A percentile compares a stretch with the other conserved stretches of the same genome.
Evolutionary conservation across 179 eudicot species (phyloP).

Genomic region (Silene vulgaris): DNA sequence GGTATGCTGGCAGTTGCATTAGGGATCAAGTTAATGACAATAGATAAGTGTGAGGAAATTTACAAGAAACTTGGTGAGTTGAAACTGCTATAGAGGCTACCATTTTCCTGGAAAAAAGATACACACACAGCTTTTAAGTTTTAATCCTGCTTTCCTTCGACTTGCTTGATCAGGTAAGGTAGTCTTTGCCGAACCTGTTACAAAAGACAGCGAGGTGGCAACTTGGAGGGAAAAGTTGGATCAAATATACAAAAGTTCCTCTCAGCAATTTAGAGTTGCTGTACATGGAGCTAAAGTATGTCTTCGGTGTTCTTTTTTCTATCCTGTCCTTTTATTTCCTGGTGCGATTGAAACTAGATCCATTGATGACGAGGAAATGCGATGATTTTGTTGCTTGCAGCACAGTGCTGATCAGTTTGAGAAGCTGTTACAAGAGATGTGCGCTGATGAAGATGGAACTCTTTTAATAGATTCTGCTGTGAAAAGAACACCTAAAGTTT

Average conservation of each 20-base stretch:
- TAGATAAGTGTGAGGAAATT: slow-evolving; percentile 97
- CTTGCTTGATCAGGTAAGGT: slow-evolving; percentile 66
- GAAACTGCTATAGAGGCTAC: slow-evolving; percentile 5
- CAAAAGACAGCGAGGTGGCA: slow-evolving; percentile 92
- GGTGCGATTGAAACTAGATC: slow-evolving; percentile 12
- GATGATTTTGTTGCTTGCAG: slow-evolving; percentile 52
- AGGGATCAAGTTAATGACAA: slow-evolving; percentile 77
- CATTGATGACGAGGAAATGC: slow-evolving; percentile 18
- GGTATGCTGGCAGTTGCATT: slow-evolving; percentile 99
- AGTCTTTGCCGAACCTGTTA: slow-evolving; percentile 89
- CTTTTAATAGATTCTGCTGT: slow-evolving; percentile 91
- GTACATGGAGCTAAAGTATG: slow-evolving; percentile 99
- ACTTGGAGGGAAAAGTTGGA: slow-evolving; percentile 98
- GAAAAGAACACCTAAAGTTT: slow-evolving; percentile 79
- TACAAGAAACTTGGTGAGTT: slow-evolving; percentile 87
- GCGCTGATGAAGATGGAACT: slow-evolving; percentile 95
- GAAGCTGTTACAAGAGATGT: slow-evolving; percentile 89
- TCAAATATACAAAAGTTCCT: slow-evolving; percentile 94
- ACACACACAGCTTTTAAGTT: slow-evolving; percentile 1
- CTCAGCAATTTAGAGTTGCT: slow-evolving; percentile 93
- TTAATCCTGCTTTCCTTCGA: slow-evolving; percentile 2
- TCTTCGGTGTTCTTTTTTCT: background rate
- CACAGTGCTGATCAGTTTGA: slow-evolving; percentile 99
- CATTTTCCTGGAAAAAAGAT: background rate
- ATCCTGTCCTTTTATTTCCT: background rate